Conservation (phyloP, 2,329 filamentous ascomycete species). For the Geosmithia putterillii region DNA sequence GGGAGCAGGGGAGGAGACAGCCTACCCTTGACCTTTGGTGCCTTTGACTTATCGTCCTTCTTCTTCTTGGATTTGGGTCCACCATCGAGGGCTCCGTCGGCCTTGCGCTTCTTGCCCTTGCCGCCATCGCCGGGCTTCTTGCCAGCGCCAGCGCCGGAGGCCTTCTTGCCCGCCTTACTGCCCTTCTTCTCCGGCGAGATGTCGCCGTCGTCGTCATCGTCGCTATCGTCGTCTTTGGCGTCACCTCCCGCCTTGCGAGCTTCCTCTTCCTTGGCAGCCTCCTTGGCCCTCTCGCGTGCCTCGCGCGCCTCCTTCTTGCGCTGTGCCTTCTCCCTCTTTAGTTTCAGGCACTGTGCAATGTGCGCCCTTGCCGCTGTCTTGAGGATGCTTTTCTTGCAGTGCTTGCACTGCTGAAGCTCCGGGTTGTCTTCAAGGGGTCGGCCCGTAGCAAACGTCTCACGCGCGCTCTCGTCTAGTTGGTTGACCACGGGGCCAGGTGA, state of each 20-base stretch:
- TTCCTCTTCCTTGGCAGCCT: constrained; percentile 46
- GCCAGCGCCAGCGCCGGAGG: constrained; percentile 5
- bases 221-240: constrained; percentile 36
- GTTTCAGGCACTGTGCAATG: constrained; percentile 69
- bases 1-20: neutral
- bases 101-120: constrained; percentile 66
- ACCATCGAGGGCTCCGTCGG: constrained; percentile 66
- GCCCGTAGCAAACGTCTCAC: constrained; percentile 70
- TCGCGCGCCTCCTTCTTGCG: constrained; percentile 66
- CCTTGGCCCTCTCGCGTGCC: constrained; percentile 53
- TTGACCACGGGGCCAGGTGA: constrained; percentile 47
- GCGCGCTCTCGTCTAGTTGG: constrained; percentile 61
- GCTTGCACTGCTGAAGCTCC: constrained; percentile 78
- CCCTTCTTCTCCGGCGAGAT: constrained; percentile 28
- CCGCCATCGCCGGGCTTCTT: constrained; percentile 56
- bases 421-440: constrained; percentile 69
- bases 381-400: constrained; percentile 82
- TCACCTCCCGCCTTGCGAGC: constrained; percentile 37
- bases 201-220: constrained; percentile 23
- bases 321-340: constrained; percentile 73
- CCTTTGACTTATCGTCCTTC: constrained; percentile 82
- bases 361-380: constrained; percentile 66
- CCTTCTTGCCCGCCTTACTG: constrained; percentile 24
- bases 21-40: constrained; percentile 68
- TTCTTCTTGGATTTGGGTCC: constrained; percentile 85